Base-by-base conservation (phyloP, 805 yeast genomes). In the Ogataea ramenticola region DNA sequence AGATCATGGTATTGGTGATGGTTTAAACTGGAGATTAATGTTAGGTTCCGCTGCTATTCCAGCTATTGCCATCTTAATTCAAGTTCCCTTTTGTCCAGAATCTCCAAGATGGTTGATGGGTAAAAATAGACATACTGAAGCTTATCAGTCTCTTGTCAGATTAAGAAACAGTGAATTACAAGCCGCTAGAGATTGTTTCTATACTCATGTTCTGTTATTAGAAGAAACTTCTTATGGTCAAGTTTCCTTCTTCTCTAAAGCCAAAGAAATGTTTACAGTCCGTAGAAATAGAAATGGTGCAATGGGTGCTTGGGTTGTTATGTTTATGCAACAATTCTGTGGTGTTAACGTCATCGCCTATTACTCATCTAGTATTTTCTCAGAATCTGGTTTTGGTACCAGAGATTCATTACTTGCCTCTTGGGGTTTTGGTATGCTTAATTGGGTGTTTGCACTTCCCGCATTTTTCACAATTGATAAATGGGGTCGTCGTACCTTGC, bases 271-370 rank as follows among this genome's bases (percentile, higher is more conserved):
- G 69, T 70, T 86, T 58, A 72, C 82, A 1, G 71, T 84, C 39
- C 75, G 93, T 62, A 78, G 96, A 70, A 86, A 85, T 62, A 77
- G 95, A 65, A 83, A 87, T 58, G 95, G 93, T 43, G 79, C 86
- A 8, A 53, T 82, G 45, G 95, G 86, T 44, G 79, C 95, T 3
- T 82, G 83, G 75, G 73, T 86, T 50, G 87, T 81, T 47, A 87
- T 88, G 79, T 84, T 86, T 58, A 82, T 83, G 87, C 96, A 87
- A 67, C 95, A 87, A 61, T 84, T 86, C 67, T 87, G 95, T 65
- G 96, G 96, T 53, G 78, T 87, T 61, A 87, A 87, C 57, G 91
- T 86, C 43, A 86, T 87, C 64, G 91, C 95, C 17, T 84, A 86
- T 65, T 87, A 85, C 63, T 83, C 91, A 1, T 81, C 93, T 0